phyloP scores from a whole-genome alignment of 306 rosid species.

The Hippophae rhamnoides region DNA sequence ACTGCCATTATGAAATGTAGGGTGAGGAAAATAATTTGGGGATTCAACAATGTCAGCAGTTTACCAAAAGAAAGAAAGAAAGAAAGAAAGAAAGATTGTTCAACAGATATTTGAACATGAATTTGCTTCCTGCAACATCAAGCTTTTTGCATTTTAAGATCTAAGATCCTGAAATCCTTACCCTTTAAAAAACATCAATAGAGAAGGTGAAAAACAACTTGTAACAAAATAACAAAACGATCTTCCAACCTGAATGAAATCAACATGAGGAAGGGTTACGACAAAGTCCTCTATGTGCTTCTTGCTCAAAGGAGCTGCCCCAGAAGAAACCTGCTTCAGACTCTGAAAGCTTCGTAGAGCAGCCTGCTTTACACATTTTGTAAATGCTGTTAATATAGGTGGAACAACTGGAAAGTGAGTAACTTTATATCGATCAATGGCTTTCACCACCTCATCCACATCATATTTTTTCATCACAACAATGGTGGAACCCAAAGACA shows the following conservation, averaged over 20 bases:
- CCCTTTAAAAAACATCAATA: not conserved
- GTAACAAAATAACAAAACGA: not conserved
- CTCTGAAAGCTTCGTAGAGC: constrained; percentile 35
- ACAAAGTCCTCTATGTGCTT: constrained; percentile 38
- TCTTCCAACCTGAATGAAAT: constrained; percentile 65
- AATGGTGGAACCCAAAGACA: constrained; percentile 64
- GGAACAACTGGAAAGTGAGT: constrained; percentile 77
- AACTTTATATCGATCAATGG: constrained; percentile 47
- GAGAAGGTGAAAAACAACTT: not conserved
- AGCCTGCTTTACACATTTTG: constrained; percentile 24
- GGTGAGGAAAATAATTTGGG: too few relatives aligned
- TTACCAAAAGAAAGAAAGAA: too few relatives aligned
- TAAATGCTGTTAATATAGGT: constrained; percentile 49
- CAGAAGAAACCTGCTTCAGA: constrained; percentile 62
- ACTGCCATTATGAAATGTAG: too few relatives aligned
- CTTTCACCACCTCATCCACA: constrained; percentile 33
- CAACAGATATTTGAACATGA: too few relatives aligned
- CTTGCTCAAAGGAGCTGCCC: constrained; percentile 58
- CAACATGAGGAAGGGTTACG: constrained; percentile 45
- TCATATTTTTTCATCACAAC: constrained; percentile 60
- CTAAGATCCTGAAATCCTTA: too few relatives aligned
- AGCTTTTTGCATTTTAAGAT: too few relatives aligned
- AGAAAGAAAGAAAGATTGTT: too few relatives aligned
- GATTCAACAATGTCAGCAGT: too few relatives aligned
- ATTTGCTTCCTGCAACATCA: too few relatives aligned